phyloP scores from a whole-genome alignment of 2,329 filamentous ascomycete genomes.

The Lecanosticta acicola region DNA sequence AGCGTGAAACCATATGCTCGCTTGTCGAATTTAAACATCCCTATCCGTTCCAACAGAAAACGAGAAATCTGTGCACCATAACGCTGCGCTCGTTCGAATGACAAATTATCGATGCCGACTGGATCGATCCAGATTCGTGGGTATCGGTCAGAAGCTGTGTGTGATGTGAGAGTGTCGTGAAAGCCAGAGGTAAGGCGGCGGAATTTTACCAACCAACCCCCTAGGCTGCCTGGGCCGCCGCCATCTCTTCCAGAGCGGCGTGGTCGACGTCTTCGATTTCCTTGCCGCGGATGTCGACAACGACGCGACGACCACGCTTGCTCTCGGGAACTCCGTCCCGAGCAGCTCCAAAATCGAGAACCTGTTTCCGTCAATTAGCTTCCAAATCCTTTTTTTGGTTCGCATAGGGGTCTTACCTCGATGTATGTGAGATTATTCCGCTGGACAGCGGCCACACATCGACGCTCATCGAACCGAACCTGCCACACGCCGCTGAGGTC shows the following conservation, averaged over 20 bases:
- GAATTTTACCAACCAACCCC: neutral
- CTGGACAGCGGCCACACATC: constrained; percentile 95
- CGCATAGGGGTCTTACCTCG: constrained; percentile 59
- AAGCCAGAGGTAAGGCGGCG: neutral
- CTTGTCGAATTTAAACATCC: too few relatives aligned
- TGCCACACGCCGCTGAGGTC: constrained; percentile 98
- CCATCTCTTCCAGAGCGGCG: neutral
- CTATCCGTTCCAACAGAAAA: too few relatives aligned
- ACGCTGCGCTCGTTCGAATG: neutral
- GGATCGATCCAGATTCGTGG: too few relatives aligned
- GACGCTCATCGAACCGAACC: constrained; percentile 91
- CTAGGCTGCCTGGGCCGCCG: constrained; percentile 3
- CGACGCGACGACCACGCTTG: constrained; percentile 71
- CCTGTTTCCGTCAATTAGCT: constrained; percentile 48
- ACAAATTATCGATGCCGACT: too few relatives aligned
- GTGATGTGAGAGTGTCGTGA: too few relatives aligned
- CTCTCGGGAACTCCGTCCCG: constrained; percentile 77
- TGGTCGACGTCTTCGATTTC: constrained; percentile 32
- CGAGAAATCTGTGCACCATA: neutral
- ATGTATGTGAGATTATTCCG: constrained; percentile 89
- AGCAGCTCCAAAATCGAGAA: constrained; percentile 92
- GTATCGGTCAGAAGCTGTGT: too few relatives aligned
- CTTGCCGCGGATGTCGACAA: constrained; percentile 39
- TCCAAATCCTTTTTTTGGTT: neutral
- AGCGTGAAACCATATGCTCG: neutral